Conservation (phyloP, 2,329 filamentous ascomycete genomes). For the Arthrobotrys sinensis region DNA sequence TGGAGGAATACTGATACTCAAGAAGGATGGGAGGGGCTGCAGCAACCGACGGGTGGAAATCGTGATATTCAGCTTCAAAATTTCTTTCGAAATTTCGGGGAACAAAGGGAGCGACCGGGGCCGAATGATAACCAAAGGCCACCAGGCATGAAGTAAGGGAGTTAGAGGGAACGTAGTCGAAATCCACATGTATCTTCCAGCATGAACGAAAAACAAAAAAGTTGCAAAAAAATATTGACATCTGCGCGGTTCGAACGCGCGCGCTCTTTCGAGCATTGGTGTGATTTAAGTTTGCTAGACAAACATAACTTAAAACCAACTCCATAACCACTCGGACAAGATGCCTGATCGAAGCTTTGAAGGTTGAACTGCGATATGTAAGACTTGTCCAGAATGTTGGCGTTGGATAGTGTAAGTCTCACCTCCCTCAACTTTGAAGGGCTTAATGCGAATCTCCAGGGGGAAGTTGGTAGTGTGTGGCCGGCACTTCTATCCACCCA, state of each 20-base stretch:
- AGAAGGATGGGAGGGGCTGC: not conserved
- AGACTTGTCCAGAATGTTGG: not conserved
- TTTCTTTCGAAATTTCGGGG: not conserved
- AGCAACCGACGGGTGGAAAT: not conserved
- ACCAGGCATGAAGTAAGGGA: no score
- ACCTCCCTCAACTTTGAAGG: no score
- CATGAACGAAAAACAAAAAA: slow-evolving; percentile 14
- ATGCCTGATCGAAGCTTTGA: slow-evolving; percentile 59
- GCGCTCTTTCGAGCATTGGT: slow-evolving; percentile 62
- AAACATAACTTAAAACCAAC: slow-evolving; percentile 61
- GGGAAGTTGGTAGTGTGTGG: no score
- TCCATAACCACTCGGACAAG: slow-evolving; percentile 62
- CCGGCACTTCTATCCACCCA: no score
- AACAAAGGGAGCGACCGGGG: not conserved
- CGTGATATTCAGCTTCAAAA: not conserved
- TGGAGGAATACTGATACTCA: not conserved
- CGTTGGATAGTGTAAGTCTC: not conserved
- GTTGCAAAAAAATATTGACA: slow-evolving; percentile 59
- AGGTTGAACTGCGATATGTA: slow-evolving; percentile 1
- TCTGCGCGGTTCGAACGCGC: slow-evolving; percentile 62
- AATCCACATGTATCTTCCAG: not conserved
- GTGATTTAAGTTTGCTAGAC: slow-evolving; percentile 59
- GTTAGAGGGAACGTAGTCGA: not conserved
- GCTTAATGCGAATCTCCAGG: no score
- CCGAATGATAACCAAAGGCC: no score